Percentiles rank a stretch among this genome's conserved stretches.
Conservation (phyloP, 2,329 filamentous ascomycete species). For the Thelonectria discophora region DNA sequence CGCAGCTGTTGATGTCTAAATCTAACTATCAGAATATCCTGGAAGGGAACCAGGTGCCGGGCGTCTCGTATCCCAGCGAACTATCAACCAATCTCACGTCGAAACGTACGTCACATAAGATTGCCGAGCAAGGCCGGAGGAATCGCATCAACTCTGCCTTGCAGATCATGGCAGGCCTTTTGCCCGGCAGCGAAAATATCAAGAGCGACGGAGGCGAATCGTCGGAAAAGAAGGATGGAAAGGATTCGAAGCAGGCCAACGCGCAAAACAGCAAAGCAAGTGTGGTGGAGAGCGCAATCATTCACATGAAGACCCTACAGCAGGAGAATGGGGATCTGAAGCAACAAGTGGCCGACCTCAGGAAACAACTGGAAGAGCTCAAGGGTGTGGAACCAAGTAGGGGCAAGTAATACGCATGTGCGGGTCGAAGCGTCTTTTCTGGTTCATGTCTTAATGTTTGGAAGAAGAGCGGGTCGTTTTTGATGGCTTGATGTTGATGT, state of each 20-base stretch:
- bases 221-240: slow-evolving; percentile 60
- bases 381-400: slow-evolving; percentile 26
- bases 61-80: slow-evolving; percentile 88
- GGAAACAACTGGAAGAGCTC: slow-evolving; percentile 44
- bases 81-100: slow-evolving; percentile 93
- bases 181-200: slow-evolving; percentile 68
- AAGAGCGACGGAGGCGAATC: slow-evolving; percentile 51
- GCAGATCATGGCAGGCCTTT: slow-evolving; percentile 85
- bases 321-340: slow-evolving; percentile 75
- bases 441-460: slow-evolving; percentile 18
- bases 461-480: slow-evolving; percentile 32
- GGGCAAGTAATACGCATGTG: slow-evolving; percentile 25
- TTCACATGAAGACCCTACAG: slow-evolving; percentile 89
- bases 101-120: slow-evolving; percentile 97
- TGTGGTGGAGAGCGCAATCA: slow-evolving; percentile 96
- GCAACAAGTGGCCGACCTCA: slow-evolving; percentile 60
- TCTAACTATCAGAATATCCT: slow-evolving; percentile 98
- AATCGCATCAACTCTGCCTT: slow-evolving; percentile 96
- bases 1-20: slow-evolving; percentile 87
- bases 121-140: slow-evolving; percentile 93
- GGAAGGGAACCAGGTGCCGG: slow-evolving; percentile 89
- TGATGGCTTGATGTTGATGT: slow-evolving; percentile 25
- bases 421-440: slow-evolving; percentile 4
- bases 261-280: slow-evolving; percentile 90
- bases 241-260: slow-evolving; percentile 57